Percentiles rank a stretch among this genome's conserved stretches.
These are phyloP conservation scores for Amylostereum chailletii DNA, from an alignment of 1,284 basidiomycete genomes.

Conservation along the genomic window DNA sequence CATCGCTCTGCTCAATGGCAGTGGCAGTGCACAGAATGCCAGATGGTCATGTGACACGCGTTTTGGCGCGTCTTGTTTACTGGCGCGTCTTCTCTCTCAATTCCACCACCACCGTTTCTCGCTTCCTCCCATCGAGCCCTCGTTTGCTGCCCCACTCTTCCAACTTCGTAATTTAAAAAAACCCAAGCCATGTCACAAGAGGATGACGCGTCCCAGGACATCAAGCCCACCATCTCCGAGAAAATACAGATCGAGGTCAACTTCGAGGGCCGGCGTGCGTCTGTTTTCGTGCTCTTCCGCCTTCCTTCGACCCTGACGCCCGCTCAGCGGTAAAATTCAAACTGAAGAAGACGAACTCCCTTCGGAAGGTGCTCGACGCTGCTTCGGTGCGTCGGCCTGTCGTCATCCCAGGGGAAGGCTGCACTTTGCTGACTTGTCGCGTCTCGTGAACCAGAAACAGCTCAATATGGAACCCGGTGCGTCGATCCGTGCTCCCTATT, in stretches of 20 bases:
- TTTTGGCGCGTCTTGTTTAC: too few species aligned
- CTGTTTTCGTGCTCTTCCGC: not conserved
- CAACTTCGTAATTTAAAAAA: too few species aligned
- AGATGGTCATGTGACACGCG: too few species aligned
- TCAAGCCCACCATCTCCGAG: not conserved
- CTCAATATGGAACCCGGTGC: conserved; percentile 3
- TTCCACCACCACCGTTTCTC: too few species aligned
- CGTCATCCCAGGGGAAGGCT: not conserved
- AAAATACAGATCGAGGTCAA: conserved; percentile 2
- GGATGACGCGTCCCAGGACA: not conserved
- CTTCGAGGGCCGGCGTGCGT: conserved; percentile 2
- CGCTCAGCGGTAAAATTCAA: conserved; percentile 1
- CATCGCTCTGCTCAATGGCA: too few species aligned
- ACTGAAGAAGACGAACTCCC: not conserved
- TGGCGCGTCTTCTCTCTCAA: too few species aligned
- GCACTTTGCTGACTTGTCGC: not conserved
- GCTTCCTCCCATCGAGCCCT: too few species aligned
- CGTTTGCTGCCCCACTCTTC: too few species aligned
- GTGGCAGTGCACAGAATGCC: too few species aligned
- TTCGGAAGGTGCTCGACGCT: conserved; percentile 3
- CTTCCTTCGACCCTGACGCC: not conserved
- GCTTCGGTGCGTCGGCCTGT: conserved; percentile 1
- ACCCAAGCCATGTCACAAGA: not conserved
- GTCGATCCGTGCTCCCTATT: not conserved
- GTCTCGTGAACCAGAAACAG: not conserved